Evolutionary conservation across 352 stramenopile species (phyloP), one percentile per base, ranked within the genome.

Genomic region (Aphanomyces cochlioides): DNA sequence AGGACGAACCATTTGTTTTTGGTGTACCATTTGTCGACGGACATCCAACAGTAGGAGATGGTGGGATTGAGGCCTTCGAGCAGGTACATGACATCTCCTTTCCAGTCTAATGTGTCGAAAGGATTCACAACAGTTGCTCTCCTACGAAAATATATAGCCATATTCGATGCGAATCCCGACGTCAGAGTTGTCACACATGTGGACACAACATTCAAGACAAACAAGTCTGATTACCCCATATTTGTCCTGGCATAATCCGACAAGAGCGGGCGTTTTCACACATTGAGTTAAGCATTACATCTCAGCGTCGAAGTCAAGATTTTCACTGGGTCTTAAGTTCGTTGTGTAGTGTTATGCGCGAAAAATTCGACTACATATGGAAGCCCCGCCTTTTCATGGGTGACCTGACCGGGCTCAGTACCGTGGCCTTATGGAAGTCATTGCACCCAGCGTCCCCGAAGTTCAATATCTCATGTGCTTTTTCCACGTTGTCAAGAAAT

Each of bases 141-240:
- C n/a, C n/a, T 57, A 7, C 48, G 48, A 57, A 57, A n/a, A 34
- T 57, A 57, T 57, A 34, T 57, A 5, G 48, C 8, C 17, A n/a
- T 34, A 57, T 15, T 36, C 17, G 5, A 57, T 7, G 7, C 48
- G 36, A 6, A 15, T 15, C 12, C 12, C 7, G 19, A 15, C 48
- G 6, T 19, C 17, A 6, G 43, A 15, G 12, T 36, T 57, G 48
- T 57, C 43, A 8, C 8, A 15, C 43, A 48, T 15, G 15, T 48
- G 8, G 43, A 48, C 48, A 57, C 48, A 34, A 57, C 48, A 57
- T 57, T 57, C 19, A 7, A 15, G 12, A 57, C 12, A 34, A 57
- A 57, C 48, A 34, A 36, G 48, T 57, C 19, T 15, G 48, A 21
- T 7, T 57, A 57, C 48, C 48, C 48, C 7, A 36, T 12, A 36